These are phyloP conservation scores for Scedosporium boydii DNA, from an alignment of 2,329 filamentous ascomycete species.

Conservation along the genomic window DNA sequence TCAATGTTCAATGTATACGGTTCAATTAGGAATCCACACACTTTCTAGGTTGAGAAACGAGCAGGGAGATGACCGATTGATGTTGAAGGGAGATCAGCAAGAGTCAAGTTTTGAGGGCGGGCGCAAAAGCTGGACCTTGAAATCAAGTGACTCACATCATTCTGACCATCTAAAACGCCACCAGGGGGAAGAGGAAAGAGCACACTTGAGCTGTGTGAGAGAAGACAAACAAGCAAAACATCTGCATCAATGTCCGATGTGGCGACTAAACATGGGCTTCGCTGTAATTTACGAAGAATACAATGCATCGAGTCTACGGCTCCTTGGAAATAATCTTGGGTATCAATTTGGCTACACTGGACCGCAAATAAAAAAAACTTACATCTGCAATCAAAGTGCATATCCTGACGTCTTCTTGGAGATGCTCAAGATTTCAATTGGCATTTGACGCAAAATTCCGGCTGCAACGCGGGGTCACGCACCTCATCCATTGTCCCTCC, in stretches of 20 bases:
- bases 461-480: not conserved
- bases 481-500: no score
- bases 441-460: not conserved
- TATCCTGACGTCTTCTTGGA: not conserved
- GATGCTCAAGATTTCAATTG: not conserved
- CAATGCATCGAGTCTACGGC: not conserved
- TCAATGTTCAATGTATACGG: not conserved
- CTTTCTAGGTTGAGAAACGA: not conserved
- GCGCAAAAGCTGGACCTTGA: not conserved
- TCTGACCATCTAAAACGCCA: not conserved
- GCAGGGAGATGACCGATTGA: not conserved
- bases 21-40: not conserved
- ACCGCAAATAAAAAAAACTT: not conserved
- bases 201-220: not conserved
- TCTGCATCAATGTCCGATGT: not conserved
- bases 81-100: no score
- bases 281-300: not conserved
- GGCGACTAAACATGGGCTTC: not conserved
- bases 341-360: not conserved
- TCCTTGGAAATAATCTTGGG: not conserved
- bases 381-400: not conserved
- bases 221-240: not conserved
- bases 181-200: not conserved
- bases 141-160: slow-evolving; percentile 1
- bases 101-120: not conserved